Evolutionary conservation across 1,139 yeast species (phyloP).

Genomic region (Candida pseudoviswanathii): DNA sequence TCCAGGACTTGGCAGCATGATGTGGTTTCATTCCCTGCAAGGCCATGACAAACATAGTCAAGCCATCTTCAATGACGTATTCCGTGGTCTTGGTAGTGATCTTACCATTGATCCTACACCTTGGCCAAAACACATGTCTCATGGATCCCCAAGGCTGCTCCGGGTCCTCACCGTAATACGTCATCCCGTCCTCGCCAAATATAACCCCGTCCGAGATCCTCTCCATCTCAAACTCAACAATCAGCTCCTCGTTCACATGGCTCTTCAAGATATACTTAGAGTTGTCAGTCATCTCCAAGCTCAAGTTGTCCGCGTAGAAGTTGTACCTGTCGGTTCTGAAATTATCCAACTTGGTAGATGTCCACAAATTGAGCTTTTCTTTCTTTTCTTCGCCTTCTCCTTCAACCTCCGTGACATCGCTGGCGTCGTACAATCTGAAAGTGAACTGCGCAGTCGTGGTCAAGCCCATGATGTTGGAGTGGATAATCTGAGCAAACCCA

Average conservation of each 20-base stretch:
- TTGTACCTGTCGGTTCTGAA: constrained; percentile 76
- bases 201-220: constrained; percentile 80
- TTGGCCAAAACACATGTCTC: constrained; percentile 97
- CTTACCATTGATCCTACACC: constrained; percentile 70
- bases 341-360: constrained; percentile 85
- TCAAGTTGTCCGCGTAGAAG: constrained; percentile 73
- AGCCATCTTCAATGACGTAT: constrained; percentile 47
- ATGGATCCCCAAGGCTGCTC: constrained; percentile 94
- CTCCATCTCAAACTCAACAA: constrained; percentile 66
- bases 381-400: no score
- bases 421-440: constrained; percentile 67
- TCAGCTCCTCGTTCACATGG: constrained; percentile 66
- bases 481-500: constrained; percentile 94
- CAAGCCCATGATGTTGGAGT: constrained; percentile 86
- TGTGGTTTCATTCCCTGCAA: constrained; percentile 99
- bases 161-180: constrained; percentile 80
- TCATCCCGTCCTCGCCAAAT: constrained; percentile 85
- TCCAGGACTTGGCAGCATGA: constrained; percentile 98
- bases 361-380: constrained; percentile 56
- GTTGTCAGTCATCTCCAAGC: constrained; percentile 61
- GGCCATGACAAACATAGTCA: constrained; percentile 94
- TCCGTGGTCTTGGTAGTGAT: constrained; percentile 35
- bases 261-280: constrained; percentile 62
- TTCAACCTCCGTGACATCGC: constrained; percentile 40
- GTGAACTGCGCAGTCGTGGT: constrained; percentile 95